Evolutionary conservation across 192 early-diverging fungal species (phyloP).

Genomic region (Coemansia reversa): DNA sequence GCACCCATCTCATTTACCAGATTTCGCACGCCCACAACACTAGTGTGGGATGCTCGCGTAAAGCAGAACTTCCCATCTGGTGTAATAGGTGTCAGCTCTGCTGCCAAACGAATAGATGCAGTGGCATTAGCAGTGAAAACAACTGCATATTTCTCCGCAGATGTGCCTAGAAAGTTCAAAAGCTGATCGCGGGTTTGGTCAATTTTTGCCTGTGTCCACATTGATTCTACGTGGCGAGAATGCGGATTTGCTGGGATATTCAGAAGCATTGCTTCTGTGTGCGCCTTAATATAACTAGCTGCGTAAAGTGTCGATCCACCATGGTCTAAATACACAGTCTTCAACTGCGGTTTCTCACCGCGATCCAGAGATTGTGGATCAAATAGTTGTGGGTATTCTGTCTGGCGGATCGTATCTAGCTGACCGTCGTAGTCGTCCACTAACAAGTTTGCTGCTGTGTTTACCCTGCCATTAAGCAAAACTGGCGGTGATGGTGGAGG

Average conservation of each 20-base stretch:
- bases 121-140: conserved; percentile 82
- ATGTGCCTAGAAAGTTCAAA: conserved; percentile 59
- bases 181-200: conserved; percentile 58
- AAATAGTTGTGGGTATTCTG: conserved; percentile 61
- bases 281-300: conserved; percentile 42
- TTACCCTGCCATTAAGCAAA: not conserved
- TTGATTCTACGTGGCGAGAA: conserved; percentile 59
- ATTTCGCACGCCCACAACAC: conserved; percentile 69
- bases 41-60: conserved; percentile 71
- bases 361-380: not conserved
- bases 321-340: conserved; percentile 63
- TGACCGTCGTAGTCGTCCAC: conserved; percentile 48
- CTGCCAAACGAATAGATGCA: conserved; percentile 70
- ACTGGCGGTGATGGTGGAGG: conserved; percentile 8
- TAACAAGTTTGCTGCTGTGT: not conserved
- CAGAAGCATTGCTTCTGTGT: conserved; percentile 48
- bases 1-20: conserved; percentile 47
- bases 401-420: conserved; percentile 52
- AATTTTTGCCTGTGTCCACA: conserved; percentile 54
- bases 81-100: conserved; percentile 66
- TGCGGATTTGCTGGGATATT: conserved; percentile 68
- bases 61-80: conserved; percentile 54
- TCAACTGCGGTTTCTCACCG: conserved; percentile 25
- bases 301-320: conserved; percentile 61
- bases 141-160: conserved; percentile 60